Base-by-base conservation (phyloP, 1,284 basidiomycete species). In the Tremellales sp. region DNA sequence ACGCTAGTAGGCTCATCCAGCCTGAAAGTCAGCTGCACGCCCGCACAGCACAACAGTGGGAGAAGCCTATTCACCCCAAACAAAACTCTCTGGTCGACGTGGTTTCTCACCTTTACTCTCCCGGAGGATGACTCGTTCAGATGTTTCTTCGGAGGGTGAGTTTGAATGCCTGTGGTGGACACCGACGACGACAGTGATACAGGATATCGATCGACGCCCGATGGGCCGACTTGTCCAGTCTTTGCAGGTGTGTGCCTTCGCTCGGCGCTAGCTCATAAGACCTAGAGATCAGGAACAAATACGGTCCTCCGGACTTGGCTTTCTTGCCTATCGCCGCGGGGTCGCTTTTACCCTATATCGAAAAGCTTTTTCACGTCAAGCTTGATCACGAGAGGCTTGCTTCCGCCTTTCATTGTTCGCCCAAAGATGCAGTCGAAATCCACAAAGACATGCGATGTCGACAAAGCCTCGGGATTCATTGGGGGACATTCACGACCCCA, bases 321-420 rank as follows among this genome's bases (percentile, higher is more conserved):
- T 33, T 57, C n/a, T 36, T 59, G 10, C 55, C 57, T 2, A 51
- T 51, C 21, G 40, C 57, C 9, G 31, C 48, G 5, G 57, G 51
- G 18, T 47, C 55, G 14, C 34, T 47, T 9, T 47, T 57, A 10
- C 48, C 57, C 0, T 57, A 46, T 32, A 14, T 47, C 27, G 38
- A 47, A 29, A 8, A 24, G 6, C 21, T 47, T 12, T 25, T 40
- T 13, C 38, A 16, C 18, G 19, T 47, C 45, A 33, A 34, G n/a
- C 28, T 47, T 8, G 32, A 40, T 28, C 38, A 40, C 19, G n/a
- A 8, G 13, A 28, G 7, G 18, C 16, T 47, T 14, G 41, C 45
- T 5, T 39, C 45, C 8, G 22, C 31, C 18, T 26, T 47, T 6
- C 45, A 47, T 27, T 41, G 38, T 16, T 24, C 32, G 19, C 45